phyloP scores from a whole-genome alignment of 1,284 basidiomycete genomes.

The Ustilago crameri region DNA sequence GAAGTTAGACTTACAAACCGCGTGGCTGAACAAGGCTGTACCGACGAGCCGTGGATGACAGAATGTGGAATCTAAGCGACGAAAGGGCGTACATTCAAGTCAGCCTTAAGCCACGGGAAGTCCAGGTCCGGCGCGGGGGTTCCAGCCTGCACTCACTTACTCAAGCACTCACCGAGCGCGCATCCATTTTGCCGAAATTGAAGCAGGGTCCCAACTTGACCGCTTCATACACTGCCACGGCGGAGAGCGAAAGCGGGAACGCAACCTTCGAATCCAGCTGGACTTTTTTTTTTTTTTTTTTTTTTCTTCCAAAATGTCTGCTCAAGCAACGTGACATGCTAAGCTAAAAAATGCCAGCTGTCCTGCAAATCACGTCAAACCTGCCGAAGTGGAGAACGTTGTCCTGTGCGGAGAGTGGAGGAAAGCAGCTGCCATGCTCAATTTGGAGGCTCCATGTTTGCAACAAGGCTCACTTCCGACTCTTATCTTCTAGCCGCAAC shows the following conservation, averaged over 20 bases:
- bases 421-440: background rate
- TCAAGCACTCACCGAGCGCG: too few relatives aligned
- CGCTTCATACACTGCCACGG: background rate
- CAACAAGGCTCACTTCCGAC: background rate
- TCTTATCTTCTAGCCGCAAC: background rate
- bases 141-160: background rate
- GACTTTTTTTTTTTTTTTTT: too few relatives aligned
- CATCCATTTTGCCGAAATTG: background rate
- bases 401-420: constrained; percentile 28
- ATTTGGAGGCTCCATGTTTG: background rate
- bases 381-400: background rate
- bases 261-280: too few relatives aligned
- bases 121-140: constrained; percentile 7
- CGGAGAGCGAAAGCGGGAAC: too few relatives aligned
- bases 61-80: constrained; percentile 2
- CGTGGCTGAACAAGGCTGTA: constrained; percentile 11
- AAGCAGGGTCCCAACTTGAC: constrained; percentile 1
- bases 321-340: background rate
- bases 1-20: too few relatives aligned
- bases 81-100: too few relatives aligned
- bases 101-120: background rate
- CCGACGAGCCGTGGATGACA: background rate
- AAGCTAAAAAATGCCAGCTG: constrained; percentile 11
- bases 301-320: background rate
- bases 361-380: constrained; percentile 30